These are phyloP conservation scores for Lachnellula arida DNA, from an alignment of 2,329 filamentous ascomycete species.

Conservation along the genomic window DNA sequence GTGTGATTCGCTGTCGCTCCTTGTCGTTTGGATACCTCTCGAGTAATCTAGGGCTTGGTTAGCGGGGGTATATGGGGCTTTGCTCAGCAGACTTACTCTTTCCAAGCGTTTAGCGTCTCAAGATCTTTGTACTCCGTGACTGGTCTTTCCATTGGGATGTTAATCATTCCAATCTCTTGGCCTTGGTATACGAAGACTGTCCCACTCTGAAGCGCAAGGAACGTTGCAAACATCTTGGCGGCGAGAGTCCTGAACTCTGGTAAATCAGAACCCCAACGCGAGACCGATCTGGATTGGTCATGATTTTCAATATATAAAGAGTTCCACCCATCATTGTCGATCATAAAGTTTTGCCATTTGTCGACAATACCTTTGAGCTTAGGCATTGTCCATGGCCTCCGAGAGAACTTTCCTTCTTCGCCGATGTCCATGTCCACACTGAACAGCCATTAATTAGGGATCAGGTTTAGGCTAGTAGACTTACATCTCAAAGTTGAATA, in stretches of 20 bases:
- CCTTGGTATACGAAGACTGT: constrained; percentile 58
- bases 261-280: constrained; percentile 40
- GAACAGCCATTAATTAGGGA: neutral
- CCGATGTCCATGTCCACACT: constrained; percentile 48
- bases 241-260: constrained; percentile 39
- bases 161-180: constrained; percentile 55
- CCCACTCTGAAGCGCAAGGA: constrained; percentile 46
- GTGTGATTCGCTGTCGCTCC: constrained; percentile 36
- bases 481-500: constrained; percentile 66
- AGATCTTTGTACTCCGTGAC: constrained; percentile 67
- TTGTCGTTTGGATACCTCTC: constrained; percentile 33
- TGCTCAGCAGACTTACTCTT: constrained; percentile 20
- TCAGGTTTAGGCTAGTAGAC: constrained; percentile 17
- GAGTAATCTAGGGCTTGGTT: constrained; percentile 27
- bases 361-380: constrained; percentile 43
- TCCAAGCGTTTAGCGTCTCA: constrained; percentile 50
- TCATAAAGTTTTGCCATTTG: constrained; percentile 49
- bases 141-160: constrained; percentile 51
- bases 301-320: constrained; percentile 55
- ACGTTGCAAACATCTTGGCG: constrained; percentile 50
- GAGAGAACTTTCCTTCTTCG: constrained; percentile 41
- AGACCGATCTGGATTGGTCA: constrained; percentile 49
- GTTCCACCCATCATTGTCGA: constrained; percentile 50
- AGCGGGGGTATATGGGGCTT: too few relatives aligned
- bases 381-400: constrained; percentile 33